Conservation (phyloP, 305 asterid genomes). For the Fraxinus sp. region DNA sequence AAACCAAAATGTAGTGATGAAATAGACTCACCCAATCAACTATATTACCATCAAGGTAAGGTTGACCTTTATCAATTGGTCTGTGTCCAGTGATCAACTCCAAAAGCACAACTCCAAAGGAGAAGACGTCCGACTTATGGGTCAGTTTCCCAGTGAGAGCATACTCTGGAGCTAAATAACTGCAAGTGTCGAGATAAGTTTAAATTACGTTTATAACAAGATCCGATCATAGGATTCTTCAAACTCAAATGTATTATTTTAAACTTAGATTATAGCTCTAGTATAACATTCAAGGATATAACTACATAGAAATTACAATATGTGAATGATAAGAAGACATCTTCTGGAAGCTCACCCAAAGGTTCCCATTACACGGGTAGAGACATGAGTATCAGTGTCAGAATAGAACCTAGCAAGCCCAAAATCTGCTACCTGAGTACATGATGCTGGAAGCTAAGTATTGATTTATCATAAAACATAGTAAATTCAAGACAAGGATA, state of each 20-base stretch:
- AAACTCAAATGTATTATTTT: background rate
- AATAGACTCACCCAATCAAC: conserved; percentile 79
- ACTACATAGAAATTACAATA: conserved; percentile 11
- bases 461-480: conserved; percentile 4
- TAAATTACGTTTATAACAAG: background rate
- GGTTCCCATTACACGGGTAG: conserved; percentile 97
- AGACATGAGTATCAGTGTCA: conserved; percentile 83
- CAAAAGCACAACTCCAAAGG: conserved; percentile 86
- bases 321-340: conserved; percentile 6
- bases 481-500: background rate
- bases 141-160: conserved; percentile 92
- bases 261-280: conserved; percentile 1
- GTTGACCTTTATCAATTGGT: conserved; percentile 77
- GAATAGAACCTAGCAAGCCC: conserved; percentile 88
- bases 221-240: background rate
- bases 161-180: conserved; percentile 93
- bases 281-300: background rate
- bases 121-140: conserved; percentile 83
- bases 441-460: conserved; percentile 21
- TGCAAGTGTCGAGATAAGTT: conserved; percentile 33
- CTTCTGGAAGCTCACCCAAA: conserved; percentile 59
- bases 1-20: conserved; percentile 11
- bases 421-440: conserved; percentile 85
- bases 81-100: conserved; percentile 89
- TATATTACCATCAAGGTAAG: conserved; percentile 79